A percentile compares a stretch with the other conserved stretches of the same genome.
phyloP scores from a whole-genome alignment of 441 rosid species.

The Manihot esculenta region DNA sequence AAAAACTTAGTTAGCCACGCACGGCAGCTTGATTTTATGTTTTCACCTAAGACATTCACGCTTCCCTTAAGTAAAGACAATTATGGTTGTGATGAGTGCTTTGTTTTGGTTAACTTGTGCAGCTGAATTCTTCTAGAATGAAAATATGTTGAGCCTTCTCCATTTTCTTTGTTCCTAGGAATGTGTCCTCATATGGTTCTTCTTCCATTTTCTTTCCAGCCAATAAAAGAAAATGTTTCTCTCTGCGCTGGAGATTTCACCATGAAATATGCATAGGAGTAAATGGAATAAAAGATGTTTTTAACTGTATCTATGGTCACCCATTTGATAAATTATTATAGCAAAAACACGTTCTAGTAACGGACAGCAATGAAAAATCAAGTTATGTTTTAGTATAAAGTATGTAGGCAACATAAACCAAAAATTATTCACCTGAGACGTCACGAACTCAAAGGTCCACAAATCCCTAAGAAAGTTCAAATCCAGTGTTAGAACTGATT shows the following conservation, averaged over 20 bases:
- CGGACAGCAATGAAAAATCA: too few relatives aligned
- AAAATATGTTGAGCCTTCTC: background rate
- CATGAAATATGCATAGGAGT: background rate
- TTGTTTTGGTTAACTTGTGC: background rate
- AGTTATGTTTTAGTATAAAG: slow-evolving; percentile 14
- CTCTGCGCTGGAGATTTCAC: background rate
- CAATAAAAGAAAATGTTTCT: background rate
- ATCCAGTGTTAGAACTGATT: slow-evolving; percentile 94
- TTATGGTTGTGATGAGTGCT: slow-evolving; percentile 1
- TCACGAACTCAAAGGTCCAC: slow-evolving; percentile 19
- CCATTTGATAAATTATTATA: background rate
- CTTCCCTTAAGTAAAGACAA: slow-evolving; percentile 13
- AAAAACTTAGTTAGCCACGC: background rate
- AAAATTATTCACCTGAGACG: slow-evolving; percentile 36
- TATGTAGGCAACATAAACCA: slow-evolving; percentile 13
- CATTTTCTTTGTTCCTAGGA: background rate
- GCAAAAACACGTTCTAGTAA: background rate
- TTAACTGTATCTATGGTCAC: background rate
- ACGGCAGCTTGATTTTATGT: background rate
- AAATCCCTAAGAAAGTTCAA: slow-evolving; percentile 82
- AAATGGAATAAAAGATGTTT: background rate
- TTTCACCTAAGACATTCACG: slow-evolving; percentile 1
- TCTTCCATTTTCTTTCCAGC: background rate
- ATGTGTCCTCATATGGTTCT: background rate
- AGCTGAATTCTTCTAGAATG: background rate